Percentiles rank a stretch among this genome's conserved stretches.
phyloP scores from a whole-genome alignment of 1,284 basidiomycete species.

The Microbotryum saponariae region DNA sequence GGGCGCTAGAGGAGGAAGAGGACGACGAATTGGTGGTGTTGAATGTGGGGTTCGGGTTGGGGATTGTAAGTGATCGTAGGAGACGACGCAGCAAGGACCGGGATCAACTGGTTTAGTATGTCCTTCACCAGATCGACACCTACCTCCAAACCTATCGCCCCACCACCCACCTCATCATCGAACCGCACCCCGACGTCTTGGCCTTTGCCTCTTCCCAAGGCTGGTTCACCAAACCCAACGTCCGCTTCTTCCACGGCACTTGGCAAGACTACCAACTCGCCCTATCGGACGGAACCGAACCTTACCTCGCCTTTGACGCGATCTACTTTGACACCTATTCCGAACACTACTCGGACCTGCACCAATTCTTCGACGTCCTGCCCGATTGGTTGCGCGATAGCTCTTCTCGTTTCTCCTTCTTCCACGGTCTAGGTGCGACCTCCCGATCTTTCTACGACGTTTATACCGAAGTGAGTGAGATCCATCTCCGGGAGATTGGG shows the following conservation, averaged over 20 bases:
- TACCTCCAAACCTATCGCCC: slow-evolving; percentile 25
- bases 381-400: slow-evolving; percentile 70
- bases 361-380: slow-evolving; percentile 71
- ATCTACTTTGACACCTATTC: slow-evolving; percentile 60
- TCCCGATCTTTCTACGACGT: slow-evolving; percentile 60
- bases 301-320: slow-evolving; percentile 65
- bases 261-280: slow-evolving; percentile 78
- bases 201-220: slow-evolving; percentile 62
- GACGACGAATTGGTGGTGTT: slow-evolving; percentile 57
- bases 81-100: too few relatives aligned
- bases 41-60: slow-evolving; percentile 90
- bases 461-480: slow-evolving; percentile 63
- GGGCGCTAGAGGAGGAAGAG: slow-evolving; percentile 14
- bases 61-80: slow-evolving; percentile 58
- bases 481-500: slow-evolving; percentile 77
- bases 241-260: slow-evolving; percentile 74
- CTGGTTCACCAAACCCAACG: slow-evolving; percentile 69
- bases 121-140: slow-evolving; percentile 20
- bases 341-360: slow-evolving; percentile 51
- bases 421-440: slow-evolving; percentile 92
- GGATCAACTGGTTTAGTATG: too few relatives aligned
- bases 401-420: slow-evolving; percentile 78
- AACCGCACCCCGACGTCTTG: slow-evolving; percentile 88
- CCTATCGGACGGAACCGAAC: slow-evolving; percentile 51
- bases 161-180: slow-evolving; percentile 84